Evolutionary conservation across 441 rosid species (phyloP).

Genomic region (Mallotus repandus): DNA sequence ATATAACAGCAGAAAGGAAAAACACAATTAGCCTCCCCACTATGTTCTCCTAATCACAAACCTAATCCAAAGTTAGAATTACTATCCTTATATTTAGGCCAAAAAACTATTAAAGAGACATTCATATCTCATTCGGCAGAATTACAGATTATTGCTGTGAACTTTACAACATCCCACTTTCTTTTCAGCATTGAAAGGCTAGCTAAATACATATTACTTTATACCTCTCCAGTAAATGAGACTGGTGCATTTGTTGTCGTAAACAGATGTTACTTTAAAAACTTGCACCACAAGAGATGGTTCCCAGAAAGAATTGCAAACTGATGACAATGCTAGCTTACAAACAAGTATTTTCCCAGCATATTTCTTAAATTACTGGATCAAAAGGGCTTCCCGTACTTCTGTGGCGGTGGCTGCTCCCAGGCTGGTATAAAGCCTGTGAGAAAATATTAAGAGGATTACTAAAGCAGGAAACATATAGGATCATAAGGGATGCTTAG

Average conservation of each 20-base stretch:
- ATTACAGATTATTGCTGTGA: not conserved
- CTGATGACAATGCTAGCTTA: slow-evolving; percentile 10
- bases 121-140: not conserved
- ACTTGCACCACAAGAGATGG: not conserved
- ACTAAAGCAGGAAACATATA: slow-evolving; percentile 3
- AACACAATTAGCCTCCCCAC: not conserved
- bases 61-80: not conserved
- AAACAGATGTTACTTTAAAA: not conserved
- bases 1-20: not conserved
- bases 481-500: not conserved
- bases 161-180: not conserved
- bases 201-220: not conserved
- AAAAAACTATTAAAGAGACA: not conserved
- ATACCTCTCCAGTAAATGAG: not conserved
- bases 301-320: not conserved
- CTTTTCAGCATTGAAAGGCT: not conserved
- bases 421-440: slow-evolving; percentile 83
- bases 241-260: not conserved
- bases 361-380: slow-evolving; percentile 15
- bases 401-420: slow-evolving; percentile 80
- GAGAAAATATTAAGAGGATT: slow-evolving; percentile 17
- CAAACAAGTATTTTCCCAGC: slow-evolving; percentile 17
- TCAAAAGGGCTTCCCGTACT: slow-evolving; percentile 84
- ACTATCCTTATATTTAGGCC: not conserved
- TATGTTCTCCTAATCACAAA: not conserved